A percentile compares a stretch with the other conserved stretches of the same genome.
These are phyloP conservation scores for Lodderomyces margitis DNA, from an alignment of 1,139 yeast species.

Conservation along the genomic window DNA sequence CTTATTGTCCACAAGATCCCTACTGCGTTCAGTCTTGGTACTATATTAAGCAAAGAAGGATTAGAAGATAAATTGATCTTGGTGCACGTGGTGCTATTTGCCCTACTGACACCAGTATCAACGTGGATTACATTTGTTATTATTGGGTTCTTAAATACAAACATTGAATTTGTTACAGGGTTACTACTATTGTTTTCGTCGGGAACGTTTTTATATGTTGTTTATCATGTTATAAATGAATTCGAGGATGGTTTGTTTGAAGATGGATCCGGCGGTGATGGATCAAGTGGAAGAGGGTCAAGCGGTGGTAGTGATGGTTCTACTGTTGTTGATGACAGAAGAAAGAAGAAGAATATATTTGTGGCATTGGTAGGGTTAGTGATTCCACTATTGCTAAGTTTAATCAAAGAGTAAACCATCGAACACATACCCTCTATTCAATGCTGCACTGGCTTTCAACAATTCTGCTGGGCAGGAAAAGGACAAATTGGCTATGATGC, in stretches of 20 bases:
- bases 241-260: conserved; percentile 5
- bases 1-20: conserved; percentile 74
- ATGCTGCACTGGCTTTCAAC: too few species aligned
- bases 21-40: conserved; percentile 66
- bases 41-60: conserved; percentile 49
- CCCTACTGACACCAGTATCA: conserved; percentile 52
- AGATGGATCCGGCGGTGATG: background rate
- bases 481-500: too few species aligned
- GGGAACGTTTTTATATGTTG: conserved; percentile 72
- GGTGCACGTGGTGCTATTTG: conserved; percentile 44
- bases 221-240: conserved; percentile 58
- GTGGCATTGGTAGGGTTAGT: conserved; percentile 16
- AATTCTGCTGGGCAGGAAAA: too few species aligned
- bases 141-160: conserved; percentile 25
- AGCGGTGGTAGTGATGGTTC: conserved; percentile 4
- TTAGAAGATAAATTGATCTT: conserved; percentile 30
- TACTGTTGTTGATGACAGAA: conserved; percentile 7
- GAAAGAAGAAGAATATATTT: conserved; percentile 10
- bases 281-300: background rate
- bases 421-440: too few species aligned
- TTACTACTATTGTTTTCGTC: conserved; percentile 58
- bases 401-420: conserved; percentile 15
- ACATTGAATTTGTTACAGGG: conserved; percentile 44
- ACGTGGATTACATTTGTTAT: conserved; percentile 47
- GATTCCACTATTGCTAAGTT: conserved; percentile 18